Conservation (phyloP, 768 basidiomycete genomes). For the Mycena galopus region DNA sequence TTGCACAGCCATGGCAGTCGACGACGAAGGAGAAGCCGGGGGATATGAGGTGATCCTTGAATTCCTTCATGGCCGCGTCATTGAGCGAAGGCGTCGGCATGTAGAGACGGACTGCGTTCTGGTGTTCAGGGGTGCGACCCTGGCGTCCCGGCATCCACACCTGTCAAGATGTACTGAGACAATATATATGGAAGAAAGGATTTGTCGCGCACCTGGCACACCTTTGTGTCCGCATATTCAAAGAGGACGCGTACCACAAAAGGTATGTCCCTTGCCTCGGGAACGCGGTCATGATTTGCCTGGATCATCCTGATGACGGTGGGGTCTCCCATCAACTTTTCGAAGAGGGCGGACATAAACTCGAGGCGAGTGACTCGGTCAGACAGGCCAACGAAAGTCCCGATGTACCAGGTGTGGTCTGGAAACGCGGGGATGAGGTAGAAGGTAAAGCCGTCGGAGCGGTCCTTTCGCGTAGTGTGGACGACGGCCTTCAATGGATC, state of each 20-base stretch:
- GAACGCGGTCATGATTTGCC: neutral
- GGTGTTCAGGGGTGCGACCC: neutral
- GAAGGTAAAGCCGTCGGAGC: neutral
- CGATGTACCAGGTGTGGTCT: too few species aligned
- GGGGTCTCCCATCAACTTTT: neutral
- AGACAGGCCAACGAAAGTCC: too few species aligned
- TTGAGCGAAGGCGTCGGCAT: conserved; percentile 13
- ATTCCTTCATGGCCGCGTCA: conserved; percentile 1
- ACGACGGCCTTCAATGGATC: neutral
- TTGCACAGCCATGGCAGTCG: conserved; percentile 5
- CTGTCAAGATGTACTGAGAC: neutral
- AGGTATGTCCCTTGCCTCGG: neutral
- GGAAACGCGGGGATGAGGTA: neutral
- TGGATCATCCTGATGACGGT: neutral
- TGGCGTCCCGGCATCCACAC: conserved; percentile 14
- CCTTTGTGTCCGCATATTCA: neutral
- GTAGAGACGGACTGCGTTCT: conserved; percentile 15
- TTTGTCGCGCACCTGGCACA: too few species aligned
- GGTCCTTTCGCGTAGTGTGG: neutral
- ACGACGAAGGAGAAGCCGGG: conserved; percentile 19
- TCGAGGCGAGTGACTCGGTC: neutral
- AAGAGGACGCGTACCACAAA: neutral
- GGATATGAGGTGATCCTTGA: conserved; percentile 11
- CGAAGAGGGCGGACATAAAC: neutral
- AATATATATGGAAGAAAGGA: too few species aligned